Conservation (phyloP, 192 early-diverging fungal genomes). For the Thoreauomyces humboldtii region DNA sequence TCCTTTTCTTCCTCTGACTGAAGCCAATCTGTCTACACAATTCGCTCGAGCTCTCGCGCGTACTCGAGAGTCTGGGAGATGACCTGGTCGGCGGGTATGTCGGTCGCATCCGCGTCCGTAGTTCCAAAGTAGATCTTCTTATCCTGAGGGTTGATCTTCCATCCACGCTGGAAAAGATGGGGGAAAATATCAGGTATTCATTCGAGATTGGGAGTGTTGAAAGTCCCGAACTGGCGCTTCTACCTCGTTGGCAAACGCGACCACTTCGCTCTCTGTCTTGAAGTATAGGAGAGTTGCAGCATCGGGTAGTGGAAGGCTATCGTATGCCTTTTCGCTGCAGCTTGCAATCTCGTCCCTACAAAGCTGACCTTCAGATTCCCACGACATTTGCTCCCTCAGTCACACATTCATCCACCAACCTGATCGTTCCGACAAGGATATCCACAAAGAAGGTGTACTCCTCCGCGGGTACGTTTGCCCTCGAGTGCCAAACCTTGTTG, state of each 20-base stretch:
- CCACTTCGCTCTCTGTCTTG: constrained; percentile 73
- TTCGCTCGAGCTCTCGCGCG: constrained; percentile 93
- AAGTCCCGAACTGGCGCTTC: not conserved
- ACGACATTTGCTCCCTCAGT: too few species aligned
- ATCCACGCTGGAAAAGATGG: constrained; percentile 55
- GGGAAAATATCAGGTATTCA: not conserved
- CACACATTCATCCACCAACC: constrained; percentile 56
- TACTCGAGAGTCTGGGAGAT: constrained; percentile 84
- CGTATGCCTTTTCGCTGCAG: constrained; percentile 94
- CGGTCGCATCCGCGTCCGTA: constrained; percentile 56
- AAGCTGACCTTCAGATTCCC: too few species aligned
- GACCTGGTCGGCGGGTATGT: constrained; percentile 80
- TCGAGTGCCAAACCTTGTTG: constrained; percentile 92
- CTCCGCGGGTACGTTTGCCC: constrained; percentile 82
- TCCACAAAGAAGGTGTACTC: constrained; percentile 95
- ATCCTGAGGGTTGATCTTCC: constrained; percentile 77
- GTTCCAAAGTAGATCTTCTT: constrained; percentile 77
- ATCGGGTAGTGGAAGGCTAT: constrained; percentile 76
- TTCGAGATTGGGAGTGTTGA: not conserved
- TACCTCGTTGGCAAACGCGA: constrained; percentile 84
- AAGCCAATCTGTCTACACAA: constrained; percentile 64
- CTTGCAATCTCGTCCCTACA: constrained; percentile 91
- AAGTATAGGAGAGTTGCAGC: constrained; percentile 93
- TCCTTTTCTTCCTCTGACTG: too few species aligned
- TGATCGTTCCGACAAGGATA: constrained; percentile 89